These are phyloP conservation scores for Penicillium sp. DNA, from an alignment of 2,329 filamentous ascomycete species.

Conservation along the genomic window DNA sequence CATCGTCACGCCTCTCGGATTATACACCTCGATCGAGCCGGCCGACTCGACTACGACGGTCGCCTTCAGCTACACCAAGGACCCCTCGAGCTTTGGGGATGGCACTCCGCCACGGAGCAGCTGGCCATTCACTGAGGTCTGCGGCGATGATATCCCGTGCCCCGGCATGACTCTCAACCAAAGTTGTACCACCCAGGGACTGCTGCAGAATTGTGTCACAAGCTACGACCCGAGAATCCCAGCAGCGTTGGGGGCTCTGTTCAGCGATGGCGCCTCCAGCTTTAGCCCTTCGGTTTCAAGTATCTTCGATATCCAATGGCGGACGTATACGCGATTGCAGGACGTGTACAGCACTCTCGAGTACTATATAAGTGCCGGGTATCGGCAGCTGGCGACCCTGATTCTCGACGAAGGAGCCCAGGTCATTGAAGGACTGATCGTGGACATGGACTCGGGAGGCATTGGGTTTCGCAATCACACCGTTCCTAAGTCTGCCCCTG, in stretches of 20 bases:
- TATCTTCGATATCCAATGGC: not conserved
- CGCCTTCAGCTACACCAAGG: not conserved
- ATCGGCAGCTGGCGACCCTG: not conserved
- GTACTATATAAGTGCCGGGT: not conserved
- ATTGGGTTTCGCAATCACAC: not conserved
- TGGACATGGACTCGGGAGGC: not conserved
- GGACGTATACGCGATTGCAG: not conserved
- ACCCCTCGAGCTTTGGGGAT: not conserved
- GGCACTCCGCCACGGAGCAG: not conserved
- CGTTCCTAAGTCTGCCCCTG: not conserved
- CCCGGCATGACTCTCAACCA: not conserved
- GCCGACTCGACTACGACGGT: not conserved
- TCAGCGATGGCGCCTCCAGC: not conserved
- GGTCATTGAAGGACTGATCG: not conserved
- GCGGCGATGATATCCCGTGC: not conserved
- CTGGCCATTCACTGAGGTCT: not conserved
- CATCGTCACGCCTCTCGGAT: not conserved
- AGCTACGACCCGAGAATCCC: not conserved
- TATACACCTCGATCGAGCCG: not conserved
- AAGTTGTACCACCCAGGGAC: not conserved
- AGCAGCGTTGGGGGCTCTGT: not conserved
- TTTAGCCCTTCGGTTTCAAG: not conserved
- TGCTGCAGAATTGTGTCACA: not conserved
- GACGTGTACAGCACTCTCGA: not conserved
- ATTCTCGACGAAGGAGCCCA: not conserved